Conservation (phyloP, 179 eudicot genomes). For the Beta lomatogona region DNA sequence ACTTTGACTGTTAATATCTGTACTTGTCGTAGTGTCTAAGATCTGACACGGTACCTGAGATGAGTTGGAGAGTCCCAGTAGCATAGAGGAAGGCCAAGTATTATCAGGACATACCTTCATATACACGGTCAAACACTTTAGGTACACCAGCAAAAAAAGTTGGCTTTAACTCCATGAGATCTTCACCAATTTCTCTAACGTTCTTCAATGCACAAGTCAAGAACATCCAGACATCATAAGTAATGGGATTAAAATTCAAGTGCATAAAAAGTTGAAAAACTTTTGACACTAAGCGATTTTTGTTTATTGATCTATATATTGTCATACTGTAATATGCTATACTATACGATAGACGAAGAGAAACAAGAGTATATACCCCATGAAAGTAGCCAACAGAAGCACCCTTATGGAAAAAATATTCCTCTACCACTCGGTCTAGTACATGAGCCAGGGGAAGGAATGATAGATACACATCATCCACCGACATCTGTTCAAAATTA, state of each 20-base stretch:
- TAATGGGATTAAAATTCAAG: not conserved
- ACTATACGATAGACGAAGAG: not conserved
- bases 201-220: conserved; percentile 46
- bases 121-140: conserved; percentile 77
- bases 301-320: not conserved
- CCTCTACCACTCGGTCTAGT: conserved; percentile 92
- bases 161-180: conserved; percentile 85
- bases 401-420: conserved; percentile 85
- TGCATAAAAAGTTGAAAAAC: not conserved
- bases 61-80: no score
- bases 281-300: not conserved
- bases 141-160: conserved; percentile 97
- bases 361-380: conserved; percentile 58
- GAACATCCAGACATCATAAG: not conserved
- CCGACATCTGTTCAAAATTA: conserved; percentile 67
- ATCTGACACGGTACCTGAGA: no score
- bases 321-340: not conserved
- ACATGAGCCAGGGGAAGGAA: conserved; percentile 95
- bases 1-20: no score
- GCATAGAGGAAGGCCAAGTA: no score
- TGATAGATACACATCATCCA: conserved; percentile 83
- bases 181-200: conserved; percentile 72
- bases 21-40: no score
- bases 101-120: conserved; percentile 59
- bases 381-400: conserved; percentile 98